These are phyloP conservation scores for Madurella mycetomatis DNA, from an alignment of 2,329 filamentous ascomycete genomes.

Conservation along the genomic window DNA sequence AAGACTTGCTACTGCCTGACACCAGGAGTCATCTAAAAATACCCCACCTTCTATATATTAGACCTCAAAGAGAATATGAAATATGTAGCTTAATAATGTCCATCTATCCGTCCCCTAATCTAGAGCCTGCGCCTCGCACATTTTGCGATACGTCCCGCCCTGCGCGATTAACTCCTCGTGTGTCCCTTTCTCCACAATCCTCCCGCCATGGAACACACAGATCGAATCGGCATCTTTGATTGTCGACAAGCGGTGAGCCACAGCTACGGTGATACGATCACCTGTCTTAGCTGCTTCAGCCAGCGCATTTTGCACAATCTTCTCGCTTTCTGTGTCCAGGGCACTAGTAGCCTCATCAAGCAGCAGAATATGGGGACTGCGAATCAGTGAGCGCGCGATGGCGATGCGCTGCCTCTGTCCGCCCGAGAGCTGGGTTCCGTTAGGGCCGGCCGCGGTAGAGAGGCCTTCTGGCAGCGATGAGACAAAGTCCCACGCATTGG, in stretches of 20 bases:
- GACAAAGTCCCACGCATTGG: conserved; percentile 55
- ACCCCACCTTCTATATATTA: too few relatives aligned
- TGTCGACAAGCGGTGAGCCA: conserved; percentile 86
- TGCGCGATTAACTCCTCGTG: conserved; percentile 62
- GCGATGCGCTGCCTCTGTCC: conserved; percentile 70
- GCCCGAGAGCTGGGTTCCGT: conserved; percentile 65
- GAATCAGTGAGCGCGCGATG: conserved; percentile 67
- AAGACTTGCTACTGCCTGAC: too few relatives aligned
- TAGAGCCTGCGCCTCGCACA: conserved; percentile 43
- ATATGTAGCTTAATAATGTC: too few relatives aligned
- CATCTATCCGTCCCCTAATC: conserved; percentile 4
- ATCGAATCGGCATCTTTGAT: conserved; percentile 93
- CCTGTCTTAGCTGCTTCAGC: conserved; percentile 53
- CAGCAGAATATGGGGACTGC: conserved; percentile 61
- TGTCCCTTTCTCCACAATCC: conserved; percentile 83
- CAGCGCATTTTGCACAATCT: conserved; percentile 59
- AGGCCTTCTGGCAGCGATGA: conserved; percentile 56
- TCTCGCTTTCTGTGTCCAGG: conserved; percentile 63
- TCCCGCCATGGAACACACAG: conserved; percentile 79
- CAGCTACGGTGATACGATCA: conserved; percentile 80
- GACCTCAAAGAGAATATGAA: too few relatives aligned
- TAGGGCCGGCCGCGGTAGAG: conserved; percentile 59
- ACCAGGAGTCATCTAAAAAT: too few relatives aligned
- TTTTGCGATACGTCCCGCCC: conserved; percentile 47
- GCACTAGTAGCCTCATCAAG: conserved; percentile 67